Percentiles rank a stretch among this genome's conserved stretches.
These are phyloP conservation scores for Termitomyces sp. DNA, from an alignment of 768 basidiomycete genomes.

Conservation along the genomic window DNA sequence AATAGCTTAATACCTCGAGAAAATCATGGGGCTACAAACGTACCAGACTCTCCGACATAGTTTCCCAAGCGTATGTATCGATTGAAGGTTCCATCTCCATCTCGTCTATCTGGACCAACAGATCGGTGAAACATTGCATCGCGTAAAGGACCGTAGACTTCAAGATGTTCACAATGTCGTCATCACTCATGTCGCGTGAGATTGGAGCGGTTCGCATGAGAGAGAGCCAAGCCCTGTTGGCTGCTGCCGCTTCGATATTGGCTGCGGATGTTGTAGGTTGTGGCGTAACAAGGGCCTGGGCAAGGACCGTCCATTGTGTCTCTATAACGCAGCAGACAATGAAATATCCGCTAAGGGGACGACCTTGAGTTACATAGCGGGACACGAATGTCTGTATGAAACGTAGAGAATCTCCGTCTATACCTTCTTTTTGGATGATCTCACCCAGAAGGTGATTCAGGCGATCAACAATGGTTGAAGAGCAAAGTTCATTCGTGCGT, in stretches of 20 bases:
- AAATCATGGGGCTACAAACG: constrained; percentile 15
- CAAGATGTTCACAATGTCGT: constrained; percentile 34
- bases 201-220: constrained; percentile 51
- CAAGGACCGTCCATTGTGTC: constrained; percentile 79
- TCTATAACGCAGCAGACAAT: constrained; percentile 87
- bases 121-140: constrained; percentile 72
- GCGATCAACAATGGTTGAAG: constrained; percentile 60
- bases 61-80: constrained; percentile 91
- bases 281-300: constrained; percentile 53
- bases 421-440: constrained; percentile 50
- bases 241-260: constrained; percentile 68
- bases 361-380: constrained; percentile 68
- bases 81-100: constrained; percentile 75
- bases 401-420: constrained; percentile 41
- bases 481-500: constrained; percentile 56
- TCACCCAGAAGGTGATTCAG: constrained; percentile 68
- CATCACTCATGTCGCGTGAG: constrained; percentile 32
- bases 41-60: constrained; percentile 87
- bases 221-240: constrained; percentile 75
- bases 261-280: constrained; percentile 21
- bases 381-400: constrained; percentile 68
- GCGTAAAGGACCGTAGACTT: constrained; percentile 51
- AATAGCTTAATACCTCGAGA: not conserved
- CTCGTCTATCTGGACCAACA: constrained; percentile 74
- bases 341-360: constrained; percentile 84